These are phyloP conservation scores for Verbascum thapsus DNA, from an alignment of 257 asterid species.

Conservation along the genomic window DNA sequence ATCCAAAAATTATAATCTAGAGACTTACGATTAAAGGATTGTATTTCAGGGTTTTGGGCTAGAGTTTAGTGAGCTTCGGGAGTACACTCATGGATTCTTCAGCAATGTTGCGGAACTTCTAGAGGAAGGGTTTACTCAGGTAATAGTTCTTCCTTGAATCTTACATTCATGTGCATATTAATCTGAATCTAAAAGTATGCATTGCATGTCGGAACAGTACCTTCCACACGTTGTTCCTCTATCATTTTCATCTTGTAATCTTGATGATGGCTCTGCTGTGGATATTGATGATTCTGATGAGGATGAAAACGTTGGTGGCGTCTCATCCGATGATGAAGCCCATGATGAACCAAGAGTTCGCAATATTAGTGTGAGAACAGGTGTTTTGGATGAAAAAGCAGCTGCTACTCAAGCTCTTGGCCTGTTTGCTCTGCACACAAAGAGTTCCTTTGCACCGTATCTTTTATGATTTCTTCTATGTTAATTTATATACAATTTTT, in stretches of 20 bases:
- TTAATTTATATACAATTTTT: background rate
- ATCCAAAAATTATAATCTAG: conserved; percentile 22
- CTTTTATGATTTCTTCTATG: conserved; percentile 40
- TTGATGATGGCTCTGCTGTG: conserved; percentile 98
- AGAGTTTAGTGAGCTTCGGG: conserved; percentile 97
- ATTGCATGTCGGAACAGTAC: conserved; percentile 60
- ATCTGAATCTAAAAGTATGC: conserved; percentile 29
- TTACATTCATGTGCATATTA: conserved; percentile 15
- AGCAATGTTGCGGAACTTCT: conserved; percentile 89
- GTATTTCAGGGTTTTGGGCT: conserved; percentile 78
- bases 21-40: conserved; percentile 31
- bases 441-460: conserved; percentile 89
- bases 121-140: conserved; percentile 91
- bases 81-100: conserved; percentile 97
- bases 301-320: conserved; percentile 82
- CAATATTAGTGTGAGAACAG: conserved; percentile 95
- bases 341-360: conserved; percentile 96
- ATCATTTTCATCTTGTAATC: conserved; percentile 90
- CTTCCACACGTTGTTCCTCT: conserved; percentile 92
- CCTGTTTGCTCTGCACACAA: conserved; percentile 84
- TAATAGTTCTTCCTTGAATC: conserved; percentile 36
- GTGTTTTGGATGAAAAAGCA: conserved; percentile 98
- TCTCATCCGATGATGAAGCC: conserved; percentile 97
- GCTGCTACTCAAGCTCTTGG: conserved; percentile 99
- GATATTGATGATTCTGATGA: conserved; percentile 88